phyloP scores from a whole-genome alignment of 352 stramenopile species.

The Globisporangium paroecandrum region DNA sequence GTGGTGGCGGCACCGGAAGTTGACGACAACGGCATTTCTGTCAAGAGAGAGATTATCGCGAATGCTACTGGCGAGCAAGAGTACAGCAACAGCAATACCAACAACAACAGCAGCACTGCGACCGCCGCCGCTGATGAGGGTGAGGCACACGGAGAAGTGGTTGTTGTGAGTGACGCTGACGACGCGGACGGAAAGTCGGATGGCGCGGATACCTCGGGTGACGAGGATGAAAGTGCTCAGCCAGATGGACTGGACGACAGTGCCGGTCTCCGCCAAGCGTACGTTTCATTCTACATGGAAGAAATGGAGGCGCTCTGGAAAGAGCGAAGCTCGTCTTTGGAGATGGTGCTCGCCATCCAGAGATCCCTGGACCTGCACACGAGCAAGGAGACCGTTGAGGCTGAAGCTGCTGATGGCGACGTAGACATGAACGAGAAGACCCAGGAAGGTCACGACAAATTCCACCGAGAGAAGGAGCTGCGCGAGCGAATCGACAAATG shows the following conservation, averaged over 20 bases:
- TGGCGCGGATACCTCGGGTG: slow-evolving; percentile 4
- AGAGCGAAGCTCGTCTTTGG: slow-evolving; percentile 67
- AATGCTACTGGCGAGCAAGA: slow-evolving; percentile 2
- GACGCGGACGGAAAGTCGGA: slow-evolving; percentile 9
- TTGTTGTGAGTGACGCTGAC: slow-evolving; percentile 2
- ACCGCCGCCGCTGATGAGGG: neutral
- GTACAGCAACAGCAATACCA: neutral
- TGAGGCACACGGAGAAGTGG: neutral
- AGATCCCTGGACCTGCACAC: slow-evolving; percentile 36
- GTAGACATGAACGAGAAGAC: slow-evolving; percentile 28
- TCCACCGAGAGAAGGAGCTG: slow-evolving; percentile 46
- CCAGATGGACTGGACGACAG: slow-evolving; percentile 35
- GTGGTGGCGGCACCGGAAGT: slow-evolving; percentile 20
- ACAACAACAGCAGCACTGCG: neutral
- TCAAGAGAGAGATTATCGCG: slow-evolving; percentile 51
- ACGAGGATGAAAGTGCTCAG: neutral
- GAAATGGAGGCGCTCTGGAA: slow-evolving; percentile 83
- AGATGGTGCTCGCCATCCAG: slow-evolving; percentile 73
- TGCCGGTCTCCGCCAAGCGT: slow-evolving; percentile 52
- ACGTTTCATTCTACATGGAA: slow-evolving; percentile 75
- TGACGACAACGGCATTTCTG: slow-evolving; percentile 24
- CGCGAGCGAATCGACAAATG: slow-evolving; percentile 45
- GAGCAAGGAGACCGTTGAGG: slow-evolving; percentile 2
- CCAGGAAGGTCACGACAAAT: slow-evolving; percentile 28
- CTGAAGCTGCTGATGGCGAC: slow-evolving; percentile 18